Percentiles rank a stretch among this genome's conserved stretches.
Conservation (phyloP, 2,329 filamentous ascomycete species). For the Chrysoporthe deuterocubensis region DNA sequence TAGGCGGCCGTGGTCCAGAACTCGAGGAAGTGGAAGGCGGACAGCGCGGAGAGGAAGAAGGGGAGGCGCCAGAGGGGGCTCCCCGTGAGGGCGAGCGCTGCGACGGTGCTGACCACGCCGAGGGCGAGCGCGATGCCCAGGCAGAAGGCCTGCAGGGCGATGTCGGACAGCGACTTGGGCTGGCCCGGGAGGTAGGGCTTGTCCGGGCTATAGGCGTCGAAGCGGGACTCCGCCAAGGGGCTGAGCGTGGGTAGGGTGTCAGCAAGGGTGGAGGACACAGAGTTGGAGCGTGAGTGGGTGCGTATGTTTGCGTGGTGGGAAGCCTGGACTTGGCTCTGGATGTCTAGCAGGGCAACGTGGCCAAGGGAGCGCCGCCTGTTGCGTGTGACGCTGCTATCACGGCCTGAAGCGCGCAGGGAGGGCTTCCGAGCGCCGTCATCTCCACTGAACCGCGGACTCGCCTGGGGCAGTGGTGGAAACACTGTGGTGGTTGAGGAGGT, state of each 20-base stretch:
- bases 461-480: conserved; percentile 17
- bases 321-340: conserved; percentile 18
- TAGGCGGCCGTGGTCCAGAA: conserved; percentile 87
- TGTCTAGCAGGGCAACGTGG: conserved; percentile 27
- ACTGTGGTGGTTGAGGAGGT: conserved; percentile 17
- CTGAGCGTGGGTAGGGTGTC: conserved; percentile 34
- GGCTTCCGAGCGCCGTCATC: conserved; percentile 13
- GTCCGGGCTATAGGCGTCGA: conserved; percentile 36
- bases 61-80: conserved; percentile 64
- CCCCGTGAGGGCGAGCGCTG: conserved; percentile 42
- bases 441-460: conserved; percentile 1
- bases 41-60: conserved; percentile 71
- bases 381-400: conserved; percentile 23
- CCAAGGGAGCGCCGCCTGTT: conserved; percentile 25
- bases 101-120: conserved; percentile 39
- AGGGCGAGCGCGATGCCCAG: conserved; percentile 52
- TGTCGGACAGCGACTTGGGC: conserved; percentile 62
- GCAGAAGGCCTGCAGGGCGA: conserved; percentile 61
- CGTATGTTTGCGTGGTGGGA: background rate
- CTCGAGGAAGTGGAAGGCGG: conserved; percentile 92
- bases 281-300: conserved; percentile 16
- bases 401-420: conserved; percentile 14
- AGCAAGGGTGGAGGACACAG: conserved; percentile 27
- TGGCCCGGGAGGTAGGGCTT: conserved; percentile 47
- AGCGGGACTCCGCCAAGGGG: conserved; percentile 35